Percentiles rank a stretch among this genome's conserved stretches.
phyloP scores from a whole-genome alignment of 2,329 filamentous ascomycete genomes.

The Diaporthe capsici region DNA sequence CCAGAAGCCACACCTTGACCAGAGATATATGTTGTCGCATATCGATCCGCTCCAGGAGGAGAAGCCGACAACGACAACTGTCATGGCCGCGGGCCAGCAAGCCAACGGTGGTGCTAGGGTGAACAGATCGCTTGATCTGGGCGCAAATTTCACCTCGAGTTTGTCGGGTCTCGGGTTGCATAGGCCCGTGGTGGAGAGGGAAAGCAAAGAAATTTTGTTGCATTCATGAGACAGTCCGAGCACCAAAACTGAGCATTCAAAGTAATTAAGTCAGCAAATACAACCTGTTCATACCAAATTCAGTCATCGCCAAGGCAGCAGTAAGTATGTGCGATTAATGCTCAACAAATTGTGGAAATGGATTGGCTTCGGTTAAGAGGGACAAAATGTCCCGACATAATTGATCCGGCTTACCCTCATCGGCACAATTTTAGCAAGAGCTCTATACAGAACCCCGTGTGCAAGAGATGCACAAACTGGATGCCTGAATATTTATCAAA shows the following conservation, averaged over 20 bases:
- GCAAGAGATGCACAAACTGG: not conserved
- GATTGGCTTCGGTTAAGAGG: not conserved
- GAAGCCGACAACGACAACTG: slow-evolving; percentile 23
- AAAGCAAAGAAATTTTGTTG: slow-evolving; percentile 18
- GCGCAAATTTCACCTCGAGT: not conserved
- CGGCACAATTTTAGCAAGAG: not conserved
- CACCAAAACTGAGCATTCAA: not conserved
- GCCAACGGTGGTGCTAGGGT: not conserved
- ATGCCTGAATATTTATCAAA: not conserved
- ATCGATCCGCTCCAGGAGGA: slow-evolving; percentile 13
- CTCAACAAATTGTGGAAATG: not conserved
- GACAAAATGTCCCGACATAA: not conserved
- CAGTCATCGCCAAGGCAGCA: not conserved
- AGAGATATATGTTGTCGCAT: not conserved
- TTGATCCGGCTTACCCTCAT: slow-evolving; percentile 9
- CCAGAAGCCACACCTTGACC: not conserved
- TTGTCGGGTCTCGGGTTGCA: not conserved
- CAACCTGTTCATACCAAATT: not conserved
- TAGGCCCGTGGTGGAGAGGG: slow-evolving; percentile 9
- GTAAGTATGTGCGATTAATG: not conserved
- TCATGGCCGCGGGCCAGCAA: not conserved
- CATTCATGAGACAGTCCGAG: not conserved
- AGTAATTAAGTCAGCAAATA: not conserved
- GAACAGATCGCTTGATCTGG: slow-evolving; percentile 1
- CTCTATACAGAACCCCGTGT: no score